A percentile compares a stretch with the other conserved stretches of the same genome.
These are phyloP conservation scores for Lumnitzera littorea DNA, from an alignment of 345 rosid species.

Conservation along the genomic window DNA sequence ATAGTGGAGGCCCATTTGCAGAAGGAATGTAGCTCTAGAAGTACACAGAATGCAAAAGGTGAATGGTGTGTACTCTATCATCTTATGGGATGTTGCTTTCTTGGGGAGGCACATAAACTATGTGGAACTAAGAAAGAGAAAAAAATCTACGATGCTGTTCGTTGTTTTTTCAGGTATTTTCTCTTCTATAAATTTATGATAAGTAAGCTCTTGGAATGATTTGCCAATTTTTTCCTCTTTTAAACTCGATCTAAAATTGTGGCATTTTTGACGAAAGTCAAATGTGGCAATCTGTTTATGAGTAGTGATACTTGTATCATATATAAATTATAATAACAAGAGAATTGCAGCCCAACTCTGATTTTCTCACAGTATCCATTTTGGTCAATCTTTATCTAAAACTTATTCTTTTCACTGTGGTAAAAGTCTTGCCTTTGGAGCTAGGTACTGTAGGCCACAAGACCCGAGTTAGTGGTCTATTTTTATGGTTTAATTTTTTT, in stretches of 20 bases:
- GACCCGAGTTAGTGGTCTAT: too few species aligned
- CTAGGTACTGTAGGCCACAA: too few species aligned
- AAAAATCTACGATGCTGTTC: conserved; percentile 74
- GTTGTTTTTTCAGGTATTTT: conserved; percentile 78
- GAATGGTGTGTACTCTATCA: conserved; percentile 90
- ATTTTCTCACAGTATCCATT: too few species aligned
- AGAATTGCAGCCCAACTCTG: too few species aligned
- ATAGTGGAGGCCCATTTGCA: conserved; percentile 60
- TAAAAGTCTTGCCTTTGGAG: too few species aligned
- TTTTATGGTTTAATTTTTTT: too few species aligned
- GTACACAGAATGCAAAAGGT: conserved; percentile 59
- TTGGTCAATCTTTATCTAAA: too few species aligned
- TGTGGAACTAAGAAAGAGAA: conserved; percentile 54
- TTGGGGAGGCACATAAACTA: conserved; percentile 64
- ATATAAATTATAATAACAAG: too few species aligned
- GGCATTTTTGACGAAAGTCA: too few species aligned
- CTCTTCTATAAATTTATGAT: not conserved
- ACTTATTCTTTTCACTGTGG: too few species aligned
- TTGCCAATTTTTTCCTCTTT: conserved; percentile 1
- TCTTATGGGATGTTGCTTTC: conserved; percentile 86
- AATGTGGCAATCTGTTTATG: too few species aligned
- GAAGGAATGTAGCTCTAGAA: conserved; percentile 60
- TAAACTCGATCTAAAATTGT: not conserved
- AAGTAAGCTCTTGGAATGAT: not conserved
- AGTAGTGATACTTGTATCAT: too few species aligned